Evolutionary conservation across 2,329 filamentous ascomycete genomes (phyloP), one percentile per base, ranked within the genome.

Genomic region (Pseudocercospora fuligena): DNA sequence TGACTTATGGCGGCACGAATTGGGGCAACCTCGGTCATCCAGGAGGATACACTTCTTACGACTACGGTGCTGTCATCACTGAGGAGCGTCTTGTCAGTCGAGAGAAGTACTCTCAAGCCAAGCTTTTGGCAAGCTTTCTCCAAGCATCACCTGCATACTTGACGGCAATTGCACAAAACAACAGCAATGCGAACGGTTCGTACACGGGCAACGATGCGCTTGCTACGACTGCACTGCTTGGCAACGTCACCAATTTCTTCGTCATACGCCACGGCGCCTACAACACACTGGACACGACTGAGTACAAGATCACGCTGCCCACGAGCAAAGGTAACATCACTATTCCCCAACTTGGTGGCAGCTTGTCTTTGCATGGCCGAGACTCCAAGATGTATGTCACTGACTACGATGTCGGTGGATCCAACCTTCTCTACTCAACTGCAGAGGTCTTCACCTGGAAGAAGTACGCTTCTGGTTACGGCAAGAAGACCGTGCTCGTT

Each of bases 1-100:
- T 94, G 92, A 89, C 86, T 0, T 92, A 85, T 70, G 92, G 92
- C 14, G 92, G 92, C 5, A 94, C 92, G 0, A 95, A 94, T 75
- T 94, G 92, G 92, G 92, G 92, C 0, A 94, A 93, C 68, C 78
- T 92, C 4, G 90, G 91, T 0, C 87, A 92, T 70, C 84, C 89
- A 9, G 89, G 88, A 11, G 88, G 74, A 14, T 83, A 84, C 71
- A 84, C 82, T 0, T 85, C 82, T 3, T 89, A 89, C 72, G 87
- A 89, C 72, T 89, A 88, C 71, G 85, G 86, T 5, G 83, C 88
- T 4, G 81, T 84, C 6, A 92, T 94, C 61, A 84, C 85, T 0
- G 92, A 95, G 74, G 88, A 91, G 49, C 85, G 92, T 25, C 85
- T 85, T 1, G 81, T 94, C 2, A 80, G 84, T 29, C 85, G 91